Base-by-base conservation (phyloP, 1,284 basidiomycete genomes). In the Malassezia brasiliensis region DNA sequence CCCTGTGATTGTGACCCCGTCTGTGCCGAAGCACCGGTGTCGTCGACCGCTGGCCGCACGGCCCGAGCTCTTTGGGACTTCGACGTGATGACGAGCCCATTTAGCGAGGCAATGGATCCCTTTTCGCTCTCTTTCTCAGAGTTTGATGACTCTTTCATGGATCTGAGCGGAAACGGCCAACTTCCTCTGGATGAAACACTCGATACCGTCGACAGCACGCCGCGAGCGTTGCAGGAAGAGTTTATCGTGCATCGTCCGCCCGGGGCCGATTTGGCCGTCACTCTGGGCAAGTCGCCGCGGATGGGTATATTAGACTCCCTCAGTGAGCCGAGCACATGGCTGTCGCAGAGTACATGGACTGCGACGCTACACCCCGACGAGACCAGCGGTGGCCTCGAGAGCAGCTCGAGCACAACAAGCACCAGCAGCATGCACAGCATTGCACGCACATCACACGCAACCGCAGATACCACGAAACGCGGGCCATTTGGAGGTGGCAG, bases 351-450 rank as follows among this genome's bases (percentile, higher is more conserved):
- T 28, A 28, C 25, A 28, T 28, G 25, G 25, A 28, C 25, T 7
- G 25, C 25, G 25, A 28, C 25, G 25, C 25, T 28, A 47, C 47
- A 47, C 22, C 45, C 53, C 17, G 53, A 55, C 25, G 53, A 55
- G 20, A 3, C 50, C 2, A 31, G 47, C 20, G 25, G 45, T 9
- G 44, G 42, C 22, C 39, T 56, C 17, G 54, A 56, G 9, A 51
- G 54, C 44, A 47, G 54, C 22, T 52, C 54, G 3, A 52, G 49
- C 15, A 51, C 42, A 6, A 44, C 32, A 30, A 56, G 54, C 46
- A 47, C 54, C 0, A 51, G 50, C 38, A 47, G 42, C 19, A 20
- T 52, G 15, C 6, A 36, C 17, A 53, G 54, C 31, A 22, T 48
- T 22, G 37, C 37, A 19, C 42, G 42, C 25, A 14, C 42, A 17